Conservation (phyloP, 441 rosid species). For the Bocquillonia castaneifolia region DNA sequence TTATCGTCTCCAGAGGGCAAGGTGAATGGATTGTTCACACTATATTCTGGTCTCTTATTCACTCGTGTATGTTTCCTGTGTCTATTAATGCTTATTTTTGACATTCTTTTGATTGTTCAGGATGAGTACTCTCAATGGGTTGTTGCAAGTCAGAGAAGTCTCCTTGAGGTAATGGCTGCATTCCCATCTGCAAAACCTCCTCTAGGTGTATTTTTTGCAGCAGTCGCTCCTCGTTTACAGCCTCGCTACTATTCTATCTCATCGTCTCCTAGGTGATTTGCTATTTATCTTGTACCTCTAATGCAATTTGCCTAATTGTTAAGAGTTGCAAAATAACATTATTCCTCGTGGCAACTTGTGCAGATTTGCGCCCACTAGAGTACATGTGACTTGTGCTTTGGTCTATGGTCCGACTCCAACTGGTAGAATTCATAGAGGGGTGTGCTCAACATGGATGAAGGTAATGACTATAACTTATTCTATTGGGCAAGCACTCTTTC, state of each 20-base stretch:
- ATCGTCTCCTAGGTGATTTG: constrained; percentile 93
- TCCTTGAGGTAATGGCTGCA: constrained; percentile 87
- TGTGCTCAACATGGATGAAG: constrained; percentile 99
- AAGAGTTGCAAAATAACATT: no score
- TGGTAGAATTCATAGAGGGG: constrained; percentile 86
- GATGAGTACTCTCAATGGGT: constrained; percentile 81
- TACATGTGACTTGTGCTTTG: constrained; percentile 94
- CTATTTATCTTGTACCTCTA: no score
- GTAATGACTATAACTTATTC: no score
- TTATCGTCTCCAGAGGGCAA: constrained; percentile 75
- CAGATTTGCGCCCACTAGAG: constrained; percentile 76
- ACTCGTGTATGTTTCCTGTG: constrained; percentile 10
- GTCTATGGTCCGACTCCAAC: constrained; percentile 78
- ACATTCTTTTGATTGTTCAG: constrained; percentile 30
- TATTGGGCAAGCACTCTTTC: no score
- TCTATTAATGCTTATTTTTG: constrained; percentile 9
- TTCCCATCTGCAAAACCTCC: constrained; percentile 86
- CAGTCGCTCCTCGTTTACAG: constrained; percentile 86
- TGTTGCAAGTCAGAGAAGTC: constrained; percentile 84
- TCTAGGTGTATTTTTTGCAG: constrained; percentile 87
- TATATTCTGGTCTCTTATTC: constrained; percentile 13
- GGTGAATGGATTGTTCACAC: constrained; percentile 35
- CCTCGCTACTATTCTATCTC: constrained; percentile 97
- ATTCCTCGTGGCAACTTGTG: constrained; percentile 19
- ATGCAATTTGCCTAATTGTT: no score